These are phyloP conservation scores for Mangifera indica DNA, from an alignment of 345 rosid species.

Conservation along the genomic window DNA sequence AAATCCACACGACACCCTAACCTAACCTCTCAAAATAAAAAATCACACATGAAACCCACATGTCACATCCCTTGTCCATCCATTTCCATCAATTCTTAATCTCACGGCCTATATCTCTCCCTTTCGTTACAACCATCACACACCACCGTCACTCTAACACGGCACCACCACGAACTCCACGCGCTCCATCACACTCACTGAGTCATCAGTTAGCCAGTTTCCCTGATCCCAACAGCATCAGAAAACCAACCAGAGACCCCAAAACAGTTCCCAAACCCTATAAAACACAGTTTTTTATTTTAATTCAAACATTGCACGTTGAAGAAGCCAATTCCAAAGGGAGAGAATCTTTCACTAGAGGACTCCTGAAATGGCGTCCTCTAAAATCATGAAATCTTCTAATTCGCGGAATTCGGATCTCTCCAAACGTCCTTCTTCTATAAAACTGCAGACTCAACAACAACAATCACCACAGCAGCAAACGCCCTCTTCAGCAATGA, in stretches of 20 bases:
- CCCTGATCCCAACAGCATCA: not conserved
- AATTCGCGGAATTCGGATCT: slow-evolving; percentile 63
- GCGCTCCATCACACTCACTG: not conserved
- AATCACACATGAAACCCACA: no score
- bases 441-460: slow-evolving; percentile 20
- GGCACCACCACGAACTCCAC: not conserved
- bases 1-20: not conserved
- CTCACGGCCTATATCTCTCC: not conserved
- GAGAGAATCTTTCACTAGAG: not conserved
- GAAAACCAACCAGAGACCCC: not conserved
- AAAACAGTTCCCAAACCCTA: slow-evolving; percentile 19
- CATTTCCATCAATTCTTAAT: no score
- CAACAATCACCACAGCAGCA: slow-evolving; percentile 19
- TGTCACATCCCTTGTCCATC: no score
- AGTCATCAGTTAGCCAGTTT: not conserved
- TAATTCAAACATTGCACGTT: no score
- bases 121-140: not conserved
- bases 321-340: not conserved
- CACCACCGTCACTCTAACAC: not conserved
- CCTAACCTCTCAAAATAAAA: not conserved
- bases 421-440: slow-evolving; percentile 45
- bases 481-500: slow-evolving; percentile 34
- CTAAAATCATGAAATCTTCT: slow-evolving; percentile 62
- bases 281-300: not conserved
- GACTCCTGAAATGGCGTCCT: slow-evolving; percentile 57